Conservation (phyloP, 2,329 filamentous ascomycete species). For the Penicillium sp. region DNA sequence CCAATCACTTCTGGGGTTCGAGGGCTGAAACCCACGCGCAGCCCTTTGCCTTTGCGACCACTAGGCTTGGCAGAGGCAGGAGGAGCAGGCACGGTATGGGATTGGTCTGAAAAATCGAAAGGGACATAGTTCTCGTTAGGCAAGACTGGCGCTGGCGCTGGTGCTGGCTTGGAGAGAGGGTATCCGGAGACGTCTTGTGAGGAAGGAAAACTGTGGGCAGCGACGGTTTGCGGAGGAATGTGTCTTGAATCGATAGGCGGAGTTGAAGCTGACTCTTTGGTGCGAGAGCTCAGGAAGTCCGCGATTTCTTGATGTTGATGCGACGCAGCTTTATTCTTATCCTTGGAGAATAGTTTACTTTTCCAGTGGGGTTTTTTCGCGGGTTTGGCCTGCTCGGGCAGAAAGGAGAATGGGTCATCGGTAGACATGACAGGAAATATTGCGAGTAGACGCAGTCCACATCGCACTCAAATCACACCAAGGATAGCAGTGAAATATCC, state of each 20-base stretch:
- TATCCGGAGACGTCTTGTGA: conserved; percentile 26
- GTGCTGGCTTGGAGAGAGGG: conserved; percentile 6
- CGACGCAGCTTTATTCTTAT: conserved; percentile 37
- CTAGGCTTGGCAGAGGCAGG: conserved; percentile 29
- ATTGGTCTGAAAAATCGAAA: conserved; percentile 16
- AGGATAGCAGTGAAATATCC: conserved; percentile 12
- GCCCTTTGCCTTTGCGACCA: conserved; percentile 57
- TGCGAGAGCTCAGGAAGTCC: conserved; percentile 54
- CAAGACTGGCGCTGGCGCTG: conserved; percentile 16
- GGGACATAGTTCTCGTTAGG: conserved; percentile 22
- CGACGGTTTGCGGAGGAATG: conserved; percentile 36
- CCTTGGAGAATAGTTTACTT: conserved; percentile 50
- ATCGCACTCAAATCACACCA: conserved; percentile 26
- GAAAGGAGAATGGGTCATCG: conserved; percentile 38
- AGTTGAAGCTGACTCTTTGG: conserved; percentile 8
- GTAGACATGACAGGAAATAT: conserved; percentile 31
- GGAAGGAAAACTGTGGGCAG: conserved; percentile 31
- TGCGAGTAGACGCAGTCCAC: conserved; percentile 35
- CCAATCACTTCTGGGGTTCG: conserved; percentile 78
- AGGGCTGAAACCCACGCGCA: conserved; percentile 72
- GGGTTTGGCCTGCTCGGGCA: conserved; percentile 34
- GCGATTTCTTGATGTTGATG: conserved; percentile 47
- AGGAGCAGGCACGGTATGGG: not conserved
- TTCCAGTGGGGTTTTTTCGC: conserved; percentile 44
- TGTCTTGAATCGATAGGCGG: conserved; percentile 30